Evolutionary conservation across 345 rosid species (phyloP), one percentile per base, ranked within the genome.

Genomic region (Trapa bicornis): DNA sequence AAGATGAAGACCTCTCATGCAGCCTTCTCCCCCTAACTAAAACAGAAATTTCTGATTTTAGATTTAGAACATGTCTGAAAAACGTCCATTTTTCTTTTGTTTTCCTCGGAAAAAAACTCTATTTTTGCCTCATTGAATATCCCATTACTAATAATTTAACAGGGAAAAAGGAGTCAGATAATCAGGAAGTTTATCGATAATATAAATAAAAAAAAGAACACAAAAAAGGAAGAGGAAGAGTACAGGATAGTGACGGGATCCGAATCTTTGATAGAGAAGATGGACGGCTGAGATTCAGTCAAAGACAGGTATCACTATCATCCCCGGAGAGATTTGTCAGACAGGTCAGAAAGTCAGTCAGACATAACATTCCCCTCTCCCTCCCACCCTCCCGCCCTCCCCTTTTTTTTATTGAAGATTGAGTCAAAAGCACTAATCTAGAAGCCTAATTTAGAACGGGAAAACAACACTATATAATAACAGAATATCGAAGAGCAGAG

Each of bases 251-350:
- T 32, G 65, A 68, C 61, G 33, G 65, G 47, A 52, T 5, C 52
- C 37, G 68, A 70, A 62, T 64, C 61, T 54, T n/a, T 17, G 61
- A 39, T 2, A 15, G 58, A 1, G 17, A 11, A 37, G 69, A 81
- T 78, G 81, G 80, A 78, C 64, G 87, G 85, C 73, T 72, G 75
- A 74, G 79, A 80, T 81, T 77, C 69, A 80, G 90, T 86, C 86
- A 86, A 86, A 81, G 81, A 75, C 72, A 60, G 79, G 71, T 39
- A 50, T 65, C 8, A 6, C 14, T 14, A 69, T 60, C 67, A 60
- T 66, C 57, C 43, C 53, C 33, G 32, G 7, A 14, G 32, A 57
- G 32, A 3, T 29, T 5, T 41, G 43, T 41, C 43, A 41, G 43
- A 41, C 29, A 22, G 2, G 43, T 41, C 43, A 2, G 43, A 3